These are phyloP conservation scores for Tricharina praecox DNA, from an alignment of 495 filamentous ascomycete species.

Conservation along the genomic window DNA sequence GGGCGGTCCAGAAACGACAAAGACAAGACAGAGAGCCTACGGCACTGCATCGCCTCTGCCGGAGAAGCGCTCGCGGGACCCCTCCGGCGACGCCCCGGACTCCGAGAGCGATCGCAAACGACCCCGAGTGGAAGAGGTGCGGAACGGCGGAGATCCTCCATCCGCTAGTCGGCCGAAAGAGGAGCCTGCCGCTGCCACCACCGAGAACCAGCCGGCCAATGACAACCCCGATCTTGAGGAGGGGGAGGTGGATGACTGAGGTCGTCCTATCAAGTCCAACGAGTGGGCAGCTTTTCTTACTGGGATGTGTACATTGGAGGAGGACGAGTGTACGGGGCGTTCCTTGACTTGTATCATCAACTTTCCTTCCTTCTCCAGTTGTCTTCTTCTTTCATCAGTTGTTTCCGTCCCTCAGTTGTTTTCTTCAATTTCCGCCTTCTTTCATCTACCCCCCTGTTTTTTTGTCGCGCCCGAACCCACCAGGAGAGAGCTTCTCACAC, in stretches of 20 bases:
- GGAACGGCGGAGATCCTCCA: conserved; percentile 1
- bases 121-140: neutral
- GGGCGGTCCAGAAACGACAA: conserved; percentile 19
- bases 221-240: conserved; percentile 19
- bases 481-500: no score
- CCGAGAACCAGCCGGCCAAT: neutral
- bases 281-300: no score
- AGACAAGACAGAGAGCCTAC: conserved; percentile 30
- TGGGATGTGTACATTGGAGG: neutral
- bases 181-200: no score
- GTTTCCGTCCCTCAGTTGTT: no score
- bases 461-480: no score
- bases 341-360: neutral
- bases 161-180: neutral
- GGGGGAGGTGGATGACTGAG: conserved; percentile 24
- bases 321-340: neutral
- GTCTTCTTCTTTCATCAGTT: no score
- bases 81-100: neutral
- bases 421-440: no score
- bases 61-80: conserved; percentile 16
- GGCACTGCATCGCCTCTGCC: conserved; percentile 14
- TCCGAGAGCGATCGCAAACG: neutral
- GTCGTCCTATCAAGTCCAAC: no score
- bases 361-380: neutral
- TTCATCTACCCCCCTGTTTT: no score